phyloP scores from a whole-genome alignment of 108 stramenopile genomes.

The Stephanodiscus triporus region DNA sequence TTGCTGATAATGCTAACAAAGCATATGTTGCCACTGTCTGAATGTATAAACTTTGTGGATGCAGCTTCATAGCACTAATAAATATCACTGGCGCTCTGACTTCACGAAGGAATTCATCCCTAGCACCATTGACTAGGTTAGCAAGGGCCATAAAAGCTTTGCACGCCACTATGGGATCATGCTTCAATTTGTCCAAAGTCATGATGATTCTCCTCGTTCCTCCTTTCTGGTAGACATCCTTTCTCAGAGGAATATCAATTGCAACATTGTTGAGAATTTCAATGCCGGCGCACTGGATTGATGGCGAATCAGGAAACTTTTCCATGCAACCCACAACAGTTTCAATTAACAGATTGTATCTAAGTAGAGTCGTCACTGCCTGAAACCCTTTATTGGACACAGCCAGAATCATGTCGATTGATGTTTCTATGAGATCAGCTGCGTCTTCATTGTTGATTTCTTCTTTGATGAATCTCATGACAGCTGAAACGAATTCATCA shows the following conservation, averaged over 20 bases:
- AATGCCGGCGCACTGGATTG: constrained; percentile 19
- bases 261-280: constrained; percentile 27
- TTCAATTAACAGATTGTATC: constrained; percentile 16
- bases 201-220: constrained; percentile 30
- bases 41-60: constrained; percentile 10
- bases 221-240: constrained; percentile 21
- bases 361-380: constrained; percentile 12
- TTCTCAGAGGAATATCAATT: constrained; percentile 22
- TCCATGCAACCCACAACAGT: constrained; percentile 35
- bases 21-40: constrained; percentile 12
- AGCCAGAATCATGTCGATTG: constrained; percentile 14
- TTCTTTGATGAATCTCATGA: constrained; percentile 9
- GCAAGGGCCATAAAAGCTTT: constrained; percentile 32
- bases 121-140: constrained; percentile 41
- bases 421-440: constrained; percentile 13
- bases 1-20: constrained; percentile 4
- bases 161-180: constrained; percentile 30
- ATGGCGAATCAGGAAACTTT: constrained; percentile 20
- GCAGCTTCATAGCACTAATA: neutral
- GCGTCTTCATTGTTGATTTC: constrained; percentile 26
- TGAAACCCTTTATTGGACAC: constrained; percentile 11
- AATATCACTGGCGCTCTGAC: neutral
- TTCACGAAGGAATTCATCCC: constrained; percentile 27
- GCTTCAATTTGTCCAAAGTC: constrained; percentile 19
- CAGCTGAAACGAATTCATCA: constrained; percentile 12